These are phyloP conservation scores for Phytopythium sindhum DNA, from an alignment of 352 stramenopile genomes.

Conservation along the genomic window DNA sequence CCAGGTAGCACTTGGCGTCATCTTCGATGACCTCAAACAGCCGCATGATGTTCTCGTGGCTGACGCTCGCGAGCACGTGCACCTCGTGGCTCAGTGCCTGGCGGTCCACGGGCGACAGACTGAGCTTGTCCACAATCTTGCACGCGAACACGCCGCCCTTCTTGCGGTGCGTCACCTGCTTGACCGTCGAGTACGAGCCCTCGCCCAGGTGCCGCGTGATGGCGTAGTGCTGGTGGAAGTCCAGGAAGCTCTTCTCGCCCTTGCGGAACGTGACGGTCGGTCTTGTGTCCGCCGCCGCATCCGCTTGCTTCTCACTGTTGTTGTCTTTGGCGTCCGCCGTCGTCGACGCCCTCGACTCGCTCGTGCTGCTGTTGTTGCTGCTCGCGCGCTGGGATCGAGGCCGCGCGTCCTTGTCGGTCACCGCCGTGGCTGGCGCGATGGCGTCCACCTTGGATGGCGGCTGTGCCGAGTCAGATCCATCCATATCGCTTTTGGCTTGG, in stretches of 20 bases:
- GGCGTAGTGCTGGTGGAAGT: constrained; percentile 80
- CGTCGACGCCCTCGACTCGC: constrained; percentile 4
- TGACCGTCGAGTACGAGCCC: constrained; percentile 86
- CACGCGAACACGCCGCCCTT: constrained; percentile 70
- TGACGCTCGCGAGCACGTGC: constrained; percentile 59
- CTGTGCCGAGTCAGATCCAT: constrained; percentile 9
- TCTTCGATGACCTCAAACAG: constrained; percentile 94
- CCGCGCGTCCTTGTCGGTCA: not conserved
- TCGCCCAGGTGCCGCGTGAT: constrained; percentile 80
- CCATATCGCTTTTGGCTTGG: constrained; percentile 16
- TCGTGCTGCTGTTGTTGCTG: constrained; percentile 2
- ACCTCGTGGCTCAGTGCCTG: constrained; percentile 74
- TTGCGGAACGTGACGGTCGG: constrained; percentile 57
- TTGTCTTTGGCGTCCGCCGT: not conserved
- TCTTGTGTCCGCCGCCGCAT: not conserved
- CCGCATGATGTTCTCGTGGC: constrained; percentile 88
- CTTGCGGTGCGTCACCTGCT: constrained; percentile 81
- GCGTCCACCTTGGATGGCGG: not conserved
- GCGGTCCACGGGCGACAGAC: constrained; percentile 68
- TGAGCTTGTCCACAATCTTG: constrained; percentile 85
- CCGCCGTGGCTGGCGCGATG: not conserved
- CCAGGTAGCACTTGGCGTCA: constrained; percentile 95
- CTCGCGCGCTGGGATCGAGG: not conserved
- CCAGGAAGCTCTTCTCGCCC: constrained; percentile 77
- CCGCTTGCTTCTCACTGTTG: not conserved